These are phyloP conservation scores for Botrytis sinoallii DNA, from an alignment of 2,329 filamentous ascomycete species.

Conservation along the genomic window DNA sequence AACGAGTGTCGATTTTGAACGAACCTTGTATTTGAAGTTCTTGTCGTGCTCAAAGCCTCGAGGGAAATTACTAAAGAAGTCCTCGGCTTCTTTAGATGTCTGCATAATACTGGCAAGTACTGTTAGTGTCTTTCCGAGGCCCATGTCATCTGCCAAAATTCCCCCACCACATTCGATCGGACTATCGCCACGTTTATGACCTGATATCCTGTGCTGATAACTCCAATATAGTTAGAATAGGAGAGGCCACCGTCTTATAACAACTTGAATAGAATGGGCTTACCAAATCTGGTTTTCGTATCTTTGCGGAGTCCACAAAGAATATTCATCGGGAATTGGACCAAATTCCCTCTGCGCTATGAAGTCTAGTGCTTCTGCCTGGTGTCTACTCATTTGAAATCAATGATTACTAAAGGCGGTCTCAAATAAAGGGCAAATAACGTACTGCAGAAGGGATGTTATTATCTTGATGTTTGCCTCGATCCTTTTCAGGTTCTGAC, in stretches of 20 bases:
- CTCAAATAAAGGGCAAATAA: background rate
- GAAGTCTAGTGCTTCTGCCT: constrained; percentile 41
- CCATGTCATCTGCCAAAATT: constrained; percentile 57
- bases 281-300: constrained; percentile 29
- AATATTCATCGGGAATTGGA: constrained; percentile 33
- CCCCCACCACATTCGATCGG: constrained; percentile 63
- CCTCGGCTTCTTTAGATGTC: constrained; percentile 40
- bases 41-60: background rate
- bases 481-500: background rate
- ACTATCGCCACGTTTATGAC: constrained; percentile 52
- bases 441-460: background rate
- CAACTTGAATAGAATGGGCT: background rate
- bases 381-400: constrained; percentile 38
- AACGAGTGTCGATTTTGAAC: constrained; percentile 43
- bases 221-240: constrained; percentile 30
- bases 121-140: constrained; percentile 51
- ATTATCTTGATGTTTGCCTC: background rate
- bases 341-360: constrained; percentile 42
- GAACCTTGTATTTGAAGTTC: background rate
- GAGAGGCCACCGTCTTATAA: background rate
- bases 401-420: background rate
- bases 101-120: constrained; percentile 45
- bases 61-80: background rate
- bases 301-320: constrained; percentile 37
- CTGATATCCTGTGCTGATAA: constrained; percentile 83